Conservation (phyloP, 2,329 filamentous ascomycete genomes). For the Hortaea werneckii region DNA sequence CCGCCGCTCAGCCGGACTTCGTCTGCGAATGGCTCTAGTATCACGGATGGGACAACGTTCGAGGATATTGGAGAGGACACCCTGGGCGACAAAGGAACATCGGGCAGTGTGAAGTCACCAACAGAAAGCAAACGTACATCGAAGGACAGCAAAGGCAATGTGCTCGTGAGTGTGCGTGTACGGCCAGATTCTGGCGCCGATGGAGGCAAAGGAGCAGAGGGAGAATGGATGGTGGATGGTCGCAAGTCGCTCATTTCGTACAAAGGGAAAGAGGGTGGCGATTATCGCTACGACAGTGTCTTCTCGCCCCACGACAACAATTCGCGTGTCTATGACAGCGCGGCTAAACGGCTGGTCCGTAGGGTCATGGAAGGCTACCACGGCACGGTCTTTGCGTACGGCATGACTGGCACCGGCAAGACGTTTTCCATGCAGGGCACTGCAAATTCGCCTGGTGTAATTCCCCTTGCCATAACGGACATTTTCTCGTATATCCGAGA, state of each 20-base stretch:
- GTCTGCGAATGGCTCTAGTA: conserved; percentile 85
- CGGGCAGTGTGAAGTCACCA: conserved; percentile 21
- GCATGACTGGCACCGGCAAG: conserved; percentile 98
- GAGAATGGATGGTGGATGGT: conserved; percentile 88
- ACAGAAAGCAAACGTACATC: conserved; percentile 22
- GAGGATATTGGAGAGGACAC: conserved; percentile 60
- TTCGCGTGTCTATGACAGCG: conserved; percentile 85
- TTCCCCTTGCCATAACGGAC: conserved; percentile 92
- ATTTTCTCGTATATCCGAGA: conserved; percentile 99
- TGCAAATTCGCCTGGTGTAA: conserved; percentile 87
- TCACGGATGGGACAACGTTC: conserved; percentile 78
- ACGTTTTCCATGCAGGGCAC: conserved; percentile 99
- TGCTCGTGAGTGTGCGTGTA: conserved; percentile 88
- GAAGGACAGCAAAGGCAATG: conserved; percentile 82
- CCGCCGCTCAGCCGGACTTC: conserved; percentile 83
- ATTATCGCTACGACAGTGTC: conserved; percentile 94
- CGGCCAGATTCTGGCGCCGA: conserved; percentile 66
- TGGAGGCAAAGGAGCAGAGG: conserved; percentile 52
- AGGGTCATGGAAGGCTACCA: conserved; percentile 99
- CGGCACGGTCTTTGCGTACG: conserved; percentile 95
- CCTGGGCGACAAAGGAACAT: conserved; percentile 34
- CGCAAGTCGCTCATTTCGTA: conserved; percentile 74
- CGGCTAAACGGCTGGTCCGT: conserved; percentile 84
- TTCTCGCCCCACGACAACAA: conserved; percentile 93
- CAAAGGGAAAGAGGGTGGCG: conserved; percentile 77